These are phyloP conservation scores for Gardenia jasminoides DNA, from an alignment of 257 asterid species.

Conservation along the genomic window DNA sequence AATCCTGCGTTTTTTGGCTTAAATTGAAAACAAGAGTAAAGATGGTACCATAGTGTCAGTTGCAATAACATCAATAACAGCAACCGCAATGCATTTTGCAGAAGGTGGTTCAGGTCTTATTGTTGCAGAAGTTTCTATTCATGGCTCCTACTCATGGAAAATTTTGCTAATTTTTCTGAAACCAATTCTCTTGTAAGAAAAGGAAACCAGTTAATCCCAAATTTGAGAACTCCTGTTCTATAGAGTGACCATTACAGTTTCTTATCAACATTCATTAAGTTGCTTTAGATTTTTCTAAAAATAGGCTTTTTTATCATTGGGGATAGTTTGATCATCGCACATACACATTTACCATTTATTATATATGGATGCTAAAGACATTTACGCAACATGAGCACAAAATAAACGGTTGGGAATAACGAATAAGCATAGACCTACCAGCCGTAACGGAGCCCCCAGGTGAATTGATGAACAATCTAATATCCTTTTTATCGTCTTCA, in stretches of 20 bases:
- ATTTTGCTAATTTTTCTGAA: not conserved
- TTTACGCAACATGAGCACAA: not conserved
- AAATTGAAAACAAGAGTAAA: not conserved
- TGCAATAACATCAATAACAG: not conserved
- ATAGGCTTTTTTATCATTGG: not conserved
- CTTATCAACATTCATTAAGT: not conserved
- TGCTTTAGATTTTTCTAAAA: not conserved
- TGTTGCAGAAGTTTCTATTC: not conserved
- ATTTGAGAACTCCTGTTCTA: not conserved
- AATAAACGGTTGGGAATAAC: not conserved
- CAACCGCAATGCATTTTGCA: not conserved
- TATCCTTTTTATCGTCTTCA: conserved; percentile 73
- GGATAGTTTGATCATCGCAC: not conserved
- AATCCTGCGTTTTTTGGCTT: not conserved
- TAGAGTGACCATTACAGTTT: not conserved
- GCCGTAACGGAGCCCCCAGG: conserved; percentile 98
- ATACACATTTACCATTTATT: not conserved
- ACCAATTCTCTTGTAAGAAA: not conserved
- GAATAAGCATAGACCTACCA: conserved; percentile 47
- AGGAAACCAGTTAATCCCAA: not conserved
- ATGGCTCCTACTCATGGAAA: no score
- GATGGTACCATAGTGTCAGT: not conserved
- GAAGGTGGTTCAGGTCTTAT: not conserved
- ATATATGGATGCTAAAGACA: not conserved
- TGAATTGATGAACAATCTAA: conserved; percentile 80